A percentile compares a stretch with the other conserved stretches of the same genome.
Conservation (phyloP, 140 eudicot species). For the Senecio squalidus region DNA sequence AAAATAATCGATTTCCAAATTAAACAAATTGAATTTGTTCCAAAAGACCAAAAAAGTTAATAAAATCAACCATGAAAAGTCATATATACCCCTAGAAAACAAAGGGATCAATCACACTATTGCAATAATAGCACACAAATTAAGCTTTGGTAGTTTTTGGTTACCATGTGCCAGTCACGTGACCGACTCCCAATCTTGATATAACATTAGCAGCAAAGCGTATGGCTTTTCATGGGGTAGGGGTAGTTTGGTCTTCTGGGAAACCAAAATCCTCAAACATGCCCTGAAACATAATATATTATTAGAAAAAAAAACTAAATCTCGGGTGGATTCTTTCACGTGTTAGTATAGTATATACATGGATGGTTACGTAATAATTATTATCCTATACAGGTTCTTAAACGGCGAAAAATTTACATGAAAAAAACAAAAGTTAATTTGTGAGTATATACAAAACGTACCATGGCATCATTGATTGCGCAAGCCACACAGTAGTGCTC, state of each 20-base stretch:
- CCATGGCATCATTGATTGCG: constrained; percentile 84
- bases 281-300: constrained; percentile 43
- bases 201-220: background rate
- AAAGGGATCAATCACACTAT: constrained; percentile 21
- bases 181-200: constrained; percentile 11
- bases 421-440: background rate
- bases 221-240: constrained; percentile 31
- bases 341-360: no score
- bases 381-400: background rate
- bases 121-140: constrained; percentile 16
- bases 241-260: constrained; percentile 40
- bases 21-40: background rate
- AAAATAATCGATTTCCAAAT: background rate
- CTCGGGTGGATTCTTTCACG: background rate
- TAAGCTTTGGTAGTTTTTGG: constrained; percentile 9
- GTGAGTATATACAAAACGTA: constrained; percentile 25
- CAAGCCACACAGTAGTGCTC: constrained; percentile 91
- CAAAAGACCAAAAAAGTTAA: background rate
- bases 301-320: background rate
- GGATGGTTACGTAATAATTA: no score
- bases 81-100: constrained; percentile 20
- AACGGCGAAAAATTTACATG: background rate
- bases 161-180: constrained; percentile 30
- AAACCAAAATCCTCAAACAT: constrained; percentile 72
- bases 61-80: constrained; percentile 17